Conservation (phyloP, 495 filamentous ascomycete species). For the Stereocaulon alpinum region DNA sequence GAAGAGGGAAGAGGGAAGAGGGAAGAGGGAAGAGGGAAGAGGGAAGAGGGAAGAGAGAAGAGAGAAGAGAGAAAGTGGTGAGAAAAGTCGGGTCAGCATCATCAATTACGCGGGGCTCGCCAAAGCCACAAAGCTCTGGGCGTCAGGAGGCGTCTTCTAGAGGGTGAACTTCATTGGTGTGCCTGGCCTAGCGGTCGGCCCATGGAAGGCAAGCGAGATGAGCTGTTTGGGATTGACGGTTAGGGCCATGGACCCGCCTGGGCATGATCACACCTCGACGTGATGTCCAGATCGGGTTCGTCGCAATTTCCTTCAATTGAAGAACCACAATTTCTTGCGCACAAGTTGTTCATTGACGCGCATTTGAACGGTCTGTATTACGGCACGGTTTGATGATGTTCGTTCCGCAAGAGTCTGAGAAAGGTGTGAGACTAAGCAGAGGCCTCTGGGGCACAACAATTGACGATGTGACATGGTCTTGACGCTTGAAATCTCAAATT, state of each 20-base stretch:
- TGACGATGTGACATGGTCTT: background rate
- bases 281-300: too few species aligned
- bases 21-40: background rate
- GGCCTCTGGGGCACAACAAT: background rate
- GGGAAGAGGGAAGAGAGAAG: background rate
- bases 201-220: background rate
- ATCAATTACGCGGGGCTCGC: background rate
- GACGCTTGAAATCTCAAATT: background rate
- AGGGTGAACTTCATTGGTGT: background rate
- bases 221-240: background rate
- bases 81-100: background rate
- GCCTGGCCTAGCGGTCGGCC: background rate
- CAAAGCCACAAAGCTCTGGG: background rate
- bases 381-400: too few species aligned
- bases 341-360: too few species aligned
- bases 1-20: background rate
- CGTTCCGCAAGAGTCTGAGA: background rate
- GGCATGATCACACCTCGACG: too few species aligned
- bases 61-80: background rate
- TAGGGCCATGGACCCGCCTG: background rate
- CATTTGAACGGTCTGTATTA: too few species aligned
- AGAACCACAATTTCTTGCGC: too few species aligned
- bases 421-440: background rate
- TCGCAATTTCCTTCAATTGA: too few species aligned
- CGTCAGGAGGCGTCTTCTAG: background rate